Evolutionary conservation across 495 filamentous ascomycete genomes (phyloP).

Genomic region (Penicillium coffeae): DNA sequence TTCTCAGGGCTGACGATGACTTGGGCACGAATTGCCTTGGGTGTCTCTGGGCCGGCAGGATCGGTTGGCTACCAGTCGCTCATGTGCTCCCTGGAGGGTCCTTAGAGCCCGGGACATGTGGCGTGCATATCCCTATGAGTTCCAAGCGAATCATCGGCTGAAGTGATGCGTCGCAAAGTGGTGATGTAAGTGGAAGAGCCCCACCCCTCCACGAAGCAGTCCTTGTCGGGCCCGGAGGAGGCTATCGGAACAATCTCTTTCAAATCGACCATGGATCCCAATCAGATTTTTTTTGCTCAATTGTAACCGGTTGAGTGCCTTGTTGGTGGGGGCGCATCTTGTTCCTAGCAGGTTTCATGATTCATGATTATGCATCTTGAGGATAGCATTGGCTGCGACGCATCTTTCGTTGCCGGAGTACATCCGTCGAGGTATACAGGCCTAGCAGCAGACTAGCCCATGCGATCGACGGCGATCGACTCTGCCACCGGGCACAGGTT

Average conservation of each 20-base stretch:
- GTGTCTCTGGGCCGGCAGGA: neutral
- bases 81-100: neutral
- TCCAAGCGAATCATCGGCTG: neutral
- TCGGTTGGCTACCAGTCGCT: constrained; percentile 8
- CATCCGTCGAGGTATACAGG: neutral
- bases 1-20: constrained; percentile 16
- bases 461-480: neutral
- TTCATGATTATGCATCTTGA: constrained; percentile 2
- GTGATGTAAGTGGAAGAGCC: neutral
- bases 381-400: too few relatives aligned
- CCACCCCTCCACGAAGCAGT: neutral
- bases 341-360: neutral
- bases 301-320: neutral
- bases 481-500: neutral
- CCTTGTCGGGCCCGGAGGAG: neutral
- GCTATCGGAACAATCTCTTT: neutral
- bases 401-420: neutral
- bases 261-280: neutral
- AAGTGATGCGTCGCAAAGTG: neutral
- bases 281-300: neutral
- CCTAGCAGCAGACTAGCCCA: neutral
- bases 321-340: neutral
- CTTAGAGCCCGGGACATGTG: neutral
- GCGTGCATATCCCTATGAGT: neutral
- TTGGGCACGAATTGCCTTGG: constrained; percentile 9